A percentile compares a stretch with the other conserved stretches of the same genome.
phyloP scores from a whole-genome alignment of 306 rosid genomes.

The Carpinus fangiana region DNA sequence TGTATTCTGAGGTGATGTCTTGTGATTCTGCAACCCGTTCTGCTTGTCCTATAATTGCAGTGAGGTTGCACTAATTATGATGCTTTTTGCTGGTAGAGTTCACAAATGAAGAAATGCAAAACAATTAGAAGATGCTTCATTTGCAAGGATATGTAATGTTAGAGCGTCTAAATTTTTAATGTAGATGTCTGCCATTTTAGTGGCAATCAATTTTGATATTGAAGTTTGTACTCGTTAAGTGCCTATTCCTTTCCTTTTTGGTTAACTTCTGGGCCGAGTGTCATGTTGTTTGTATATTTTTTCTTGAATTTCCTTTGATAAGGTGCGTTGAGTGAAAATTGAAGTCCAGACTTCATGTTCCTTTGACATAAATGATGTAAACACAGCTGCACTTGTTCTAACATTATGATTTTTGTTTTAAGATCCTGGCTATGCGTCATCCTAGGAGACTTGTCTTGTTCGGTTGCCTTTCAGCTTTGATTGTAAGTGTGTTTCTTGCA shows the following conservation, averaged over 20 bases:
- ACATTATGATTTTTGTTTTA: constrained; percentile 31
- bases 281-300: background rate
- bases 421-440: constrained; percentile 96
- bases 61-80: background rate
- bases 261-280: background rate
- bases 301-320: background rate
- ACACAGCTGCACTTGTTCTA: constrained; percentile 10
- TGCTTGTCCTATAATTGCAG: background rate
- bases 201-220: background rate
- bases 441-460: constrained; percentile 84
- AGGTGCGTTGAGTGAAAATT: background rate
- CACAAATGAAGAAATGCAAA: background rate
- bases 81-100: background rate
- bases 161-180: background rate
- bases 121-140: background rate
- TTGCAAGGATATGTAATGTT: background rate
- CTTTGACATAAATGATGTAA: background rate
- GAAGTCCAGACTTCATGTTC: background rate
- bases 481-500: constrained; percentile 50
- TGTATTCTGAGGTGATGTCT: background rate
- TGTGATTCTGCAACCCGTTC: background rate
- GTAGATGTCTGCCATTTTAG: background rate
- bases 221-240: background rate
- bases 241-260: background rate
- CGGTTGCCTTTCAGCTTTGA: constrained; percentile 81